Evolutionary conservation across 139 green algal species (phyloP).

Genomic region (Eudorina sp.): DNA sequence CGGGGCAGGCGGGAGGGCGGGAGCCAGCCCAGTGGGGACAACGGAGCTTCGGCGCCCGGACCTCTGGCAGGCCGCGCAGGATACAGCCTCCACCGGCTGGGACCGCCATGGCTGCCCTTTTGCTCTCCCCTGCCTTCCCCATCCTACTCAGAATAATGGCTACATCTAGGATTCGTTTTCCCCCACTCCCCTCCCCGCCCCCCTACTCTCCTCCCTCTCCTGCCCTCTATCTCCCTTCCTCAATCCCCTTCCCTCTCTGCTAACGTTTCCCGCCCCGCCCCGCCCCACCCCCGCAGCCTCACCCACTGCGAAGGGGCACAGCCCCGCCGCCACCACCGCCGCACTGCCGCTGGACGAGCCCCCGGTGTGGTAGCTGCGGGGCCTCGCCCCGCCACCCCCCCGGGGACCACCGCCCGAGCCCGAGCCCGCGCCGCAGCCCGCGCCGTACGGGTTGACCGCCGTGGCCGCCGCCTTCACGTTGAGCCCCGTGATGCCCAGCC

Average conservation of each 20-base stretch:
- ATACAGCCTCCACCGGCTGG: neutral
- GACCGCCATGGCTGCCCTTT: no score
- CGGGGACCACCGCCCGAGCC: neutral
- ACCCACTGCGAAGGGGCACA: conserved; percentile 86
- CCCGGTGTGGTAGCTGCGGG: conserved; percentile 50
- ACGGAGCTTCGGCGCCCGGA: neutral
- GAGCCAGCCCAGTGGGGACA: neutral
- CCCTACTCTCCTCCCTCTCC: neutral
- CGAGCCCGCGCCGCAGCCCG: neutral
- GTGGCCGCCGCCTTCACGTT: conserved; percentile 56
- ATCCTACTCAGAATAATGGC: no score
- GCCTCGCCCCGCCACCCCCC: neutral
- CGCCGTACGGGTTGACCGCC: conserved; percentile 74
- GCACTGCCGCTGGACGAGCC: conserved; percentile 78
- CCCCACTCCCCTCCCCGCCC: neutral
- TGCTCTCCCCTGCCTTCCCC: no score
- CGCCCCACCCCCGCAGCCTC: neutral
- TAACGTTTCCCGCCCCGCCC: neutral
- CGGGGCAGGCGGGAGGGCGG: neutral
- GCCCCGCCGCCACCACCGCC: conserved; percentile 77
- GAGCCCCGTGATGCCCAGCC: conserved; percentile 46
- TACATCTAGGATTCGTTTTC: neutral
- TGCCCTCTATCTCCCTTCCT: neutral
- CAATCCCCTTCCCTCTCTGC: neutral
- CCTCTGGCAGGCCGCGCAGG: neutral